These are phyloP conservation scores for Suhomyces faveliae DNA, from an alignment of 805 yeast species.

Conservation along the genomic window DNA sequence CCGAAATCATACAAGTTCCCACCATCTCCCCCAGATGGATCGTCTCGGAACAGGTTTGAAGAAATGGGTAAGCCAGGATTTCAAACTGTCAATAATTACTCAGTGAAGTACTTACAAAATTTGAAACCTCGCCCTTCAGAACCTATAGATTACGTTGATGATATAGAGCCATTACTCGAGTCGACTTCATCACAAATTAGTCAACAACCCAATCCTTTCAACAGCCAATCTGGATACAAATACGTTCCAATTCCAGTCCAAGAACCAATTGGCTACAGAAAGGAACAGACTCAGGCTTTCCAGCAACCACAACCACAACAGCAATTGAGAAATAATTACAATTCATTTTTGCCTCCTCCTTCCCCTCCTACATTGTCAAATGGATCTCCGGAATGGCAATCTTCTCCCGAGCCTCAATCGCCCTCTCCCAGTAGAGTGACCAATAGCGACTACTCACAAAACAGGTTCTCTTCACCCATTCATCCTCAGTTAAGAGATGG, in stretches of 20 bases:
- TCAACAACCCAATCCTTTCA: neutral
- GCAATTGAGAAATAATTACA: slow-evolving; percentile 14
- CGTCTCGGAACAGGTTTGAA: slow-evolving; percentile 1
- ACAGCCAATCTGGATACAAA: slow-evolving; percentile 10
- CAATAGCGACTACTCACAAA: slow-evolving; percentile 3
- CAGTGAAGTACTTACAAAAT: slow-evolving; percentile 44
- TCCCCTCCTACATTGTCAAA: slow-evolving; percentile 30
- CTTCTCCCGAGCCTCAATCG: slow-evolving; percentile 36
- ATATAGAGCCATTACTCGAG: slow-evolving; percentile 32
- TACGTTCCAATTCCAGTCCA: slow-evolving; percentile 44
- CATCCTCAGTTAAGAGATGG: slow-evolving; percentile 20
- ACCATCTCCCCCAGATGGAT: slow-evolving; percentile 29
- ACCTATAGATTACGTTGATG: slow-evolving; percentile 29
- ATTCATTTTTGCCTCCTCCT: slow-evolving; percentile 39
- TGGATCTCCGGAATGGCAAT: slow-evolving; percentile 38
- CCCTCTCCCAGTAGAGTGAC: slow-evolving; percentile 29
- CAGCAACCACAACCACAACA: slow-evolving; percentile 7
- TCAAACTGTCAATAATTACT: slow-evolving; percentile 27
- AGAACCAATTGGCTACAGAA: slow-evolving; percentile 25
- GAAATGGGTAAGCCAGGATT: slow-evolving; percentile 3
- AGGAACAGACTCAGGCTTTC: slow-evolving; percentile 5
- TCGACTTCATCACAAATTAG: slow-evolving; percentile 2
- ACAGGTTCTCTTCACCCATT: slow-evolving; percentile 23
- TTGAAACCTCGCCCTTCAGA: slow-evolving; percentile 14
- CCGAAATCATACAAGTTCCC: slow-evolving; percentile 61